Percentiles rank a stretch among this genome's conserved stretches.
These are phyloP conservation scores for Cyclostephanos tholiformis DNA, from an alignment of 108 stramenopile species.

Conservation along the genomic window DNA sequence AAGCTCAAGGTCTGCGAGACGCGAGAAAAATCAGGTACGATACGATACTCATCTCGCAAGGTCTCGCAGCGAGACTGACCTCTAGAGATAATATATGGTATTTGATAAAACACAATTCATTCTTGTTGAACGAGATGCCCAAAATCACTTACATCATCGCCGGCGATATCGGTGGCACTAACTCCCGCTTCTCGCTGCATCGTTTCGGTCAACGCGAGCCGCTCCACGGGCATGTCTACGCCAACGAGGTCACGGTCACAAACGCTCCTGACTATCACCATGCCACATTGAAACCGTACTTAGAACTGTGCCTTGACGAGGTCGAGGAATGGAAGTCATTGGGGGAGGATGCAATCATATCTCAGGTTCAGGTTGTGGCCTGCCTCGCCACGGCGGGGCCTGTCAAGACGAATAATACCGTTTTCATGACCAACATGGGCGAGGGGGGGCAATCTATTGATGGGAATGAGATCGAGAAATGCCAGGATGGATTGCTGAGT, in stretches of 20 bases:
- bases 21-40: too few relatives aligned
- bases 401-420: conserved; percentile 76
- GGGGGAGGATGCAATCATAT: conserved; percentile 18
- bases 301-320: conserved; percentile 64
- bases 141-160: conserved; percentile 64
- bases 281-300: conserved; percentile 68
- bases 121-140: background rate
- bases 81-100: too few relatives aligned
- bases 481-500: conserved; percentile 34
- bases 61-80: too few relatives aligned
- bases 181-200: conserved; percentile 81
- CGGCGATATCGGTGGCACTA: conserved; percentile 94
- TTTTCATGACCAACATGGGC: conserved; percentile 83
- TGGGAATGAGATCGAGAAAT: conserved; percentile 67
- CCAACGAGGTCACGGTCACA: conserved; percentile 57
- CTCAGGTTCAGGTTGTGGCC: conserved; percentile 55
- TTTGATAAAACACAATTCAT: too few relatives aligned
- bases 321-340: conserved; percentile 38
- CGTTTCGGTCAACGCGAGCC: conserved; percentile 45
- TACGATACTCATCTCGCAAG: too few relatives aligned
- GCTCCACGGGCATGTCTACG: conserved; percentile 56
- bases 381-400: conserved; percentile 95
- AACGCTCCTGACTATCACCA: conserved; percentile 49
- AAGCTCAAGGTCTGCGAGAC: too few relatives aligned
- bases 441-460: conserved; percentile 56